Percentiles rank a stretch among this genome's conserved stretches.
Conservation (phyloP, 176 grass and related monocot genomes). For the Oropetium thomaeum region DNA sequence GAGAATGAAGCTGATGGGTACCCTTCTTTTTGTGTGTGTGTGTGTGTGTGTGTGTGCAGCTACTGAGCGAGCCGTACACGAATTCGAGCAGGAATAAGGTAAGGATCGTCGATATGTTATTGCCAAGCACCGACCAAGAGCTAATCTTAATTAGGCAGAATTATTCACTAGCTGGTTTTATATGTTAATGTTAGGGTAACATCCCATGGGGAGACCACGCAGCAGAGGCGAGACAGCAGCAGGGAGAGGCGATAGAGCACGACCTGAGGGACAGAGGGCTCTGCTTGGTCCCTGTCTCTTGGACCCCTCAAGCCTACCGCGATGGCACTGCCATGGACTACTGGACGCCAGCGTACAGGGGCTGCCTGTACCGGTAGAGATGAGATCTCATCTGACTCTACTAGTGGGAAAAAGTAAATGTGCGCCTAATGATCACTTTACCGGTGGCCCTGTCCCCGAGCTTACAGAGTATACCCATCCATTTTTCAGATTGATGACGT, state of each 20-base stretch:
- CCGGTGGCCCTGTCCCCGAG: neutral
- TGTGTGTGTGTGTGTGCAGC: conserved; percentile 54
- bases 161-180: neutral
- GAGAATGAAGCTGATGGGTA: conserved; percentile 14
- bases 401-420: neutral
- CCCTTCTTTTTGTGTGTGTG: conserved; percentile 20
- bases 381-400: conserved; percentile 33
- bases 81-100: conserved; percentile 66
- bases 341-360: conserved; percentile 77
- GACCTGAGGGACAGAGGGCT: conserved; percentile 80
- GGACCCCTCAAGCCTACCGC: conserved; percentile 55
- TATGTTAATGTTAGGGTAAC: conserved; percentile 40
- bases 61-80: conserved; percentile 90
- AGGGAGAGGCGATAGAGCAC: conserved; percentile 25
- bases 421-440: conserved; percentile 4
- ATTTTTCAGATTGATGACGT: neutral
- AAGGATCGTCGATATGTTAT: neutral
- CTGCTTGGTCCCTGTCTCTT: conserved; percentile 85
- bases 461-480: neutral
- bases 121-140: neutral
- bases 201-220: conserved; percentile 54
- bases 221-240: conserved; percentile 20
- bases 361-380: conserved; percentile 56
- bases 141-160: neutral
- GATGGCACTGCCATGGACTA: conserved; percentile 72